Base-by-base conservation (phyloP, 2,329 filamentous ascomycete species). In the Botrytis fragariae region DNA sequence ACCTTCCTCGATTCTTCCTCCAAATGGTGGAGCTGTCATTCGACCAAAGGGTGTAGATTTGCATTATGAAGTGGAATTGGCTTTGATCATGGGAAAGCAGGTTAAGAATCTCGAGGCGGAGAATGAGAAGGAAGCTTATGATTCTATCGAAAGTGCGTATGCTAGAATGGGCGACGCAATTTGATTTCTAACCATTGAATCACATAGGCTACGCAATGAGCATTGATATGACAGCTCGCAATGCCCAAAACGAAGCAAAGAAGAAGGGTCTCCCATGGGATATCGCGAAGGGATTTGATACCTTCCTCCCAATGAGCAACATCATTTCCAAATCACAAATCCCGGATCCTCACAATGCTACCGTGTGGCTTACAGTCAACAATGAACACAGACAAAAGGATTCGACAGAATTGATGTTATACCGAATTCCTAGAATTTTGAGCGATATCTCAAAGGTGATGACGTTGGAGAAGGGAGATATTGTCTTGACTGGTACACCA, bases 191-290 rank as follows among this genome's bases (percentile, higher is more conserved):
- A 72, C 73, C n/a, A 74, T 71, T 76, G 63, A 76, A 74, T 37
- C 68, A 64, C 73, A 73, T 74, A 94, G 93, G 90, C 79, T 99
- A 98, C 83, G 89, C 95, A 77, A 87, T 98, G 64, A 91, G 93
- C 78, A 98, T 99, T 80, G 96, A 99, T 84, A 97, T 99, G 93
- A 99, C 96, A 16, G 96, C 93, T 0, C 92, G 96, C 77, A 98
- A 98, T 83, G 89, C 93, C 10, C 96, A 99, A 84, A 93, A 97
- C 79, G 94, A 98, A 85, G 95, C 95, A 77, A 99, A 98, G 89
- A 94, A 92, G 84, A 97, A 96, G 86, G 94, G 96, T 51, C 90
- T 98, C 25, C 96, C 96, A 12, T 99, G 96, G 96, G 90, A 91
- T 79, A 98, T 98, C 77, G 92, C 93, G 78, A 99, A 99, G 86